Evolutionary conservation across 2,329 filamentous ascomycete species (phyloP), one percentile per base, ranked within the genome.

Genomic region (Fusarium mangiferae): DNA sequence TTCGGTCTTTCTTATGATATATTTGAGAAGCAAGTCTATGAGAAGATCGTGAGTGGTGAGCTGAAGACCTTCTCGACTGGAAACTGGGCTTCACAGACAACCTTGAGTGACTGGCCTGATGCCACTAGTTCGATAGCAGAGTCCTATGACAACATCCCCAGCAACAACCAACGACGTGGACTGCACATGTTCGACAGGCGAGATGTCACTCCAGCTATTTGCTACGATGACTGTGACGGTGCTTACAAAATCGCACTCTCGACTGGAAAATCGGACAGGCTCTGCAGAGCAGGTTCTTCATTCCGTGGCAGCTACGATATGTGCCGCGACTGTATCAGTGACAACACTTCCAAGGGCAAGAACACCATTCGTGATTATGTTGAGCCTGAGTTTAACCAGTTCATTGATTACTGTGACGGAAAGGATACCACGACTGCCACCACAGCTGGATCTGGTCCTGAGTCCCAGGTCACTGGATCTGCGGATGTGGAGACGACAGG

Each of bases 1-100:
- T 94, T 93, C 66, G 91, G 91, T 9, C 82, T 93, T 22, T 87
- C 85, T 56, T 91, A 89, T 66, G 87, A 87, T 46, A 90, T 93
- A 24, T 93, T 92, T 68, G 84, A 85, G 26, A 81, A 85, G 30
- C 77, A 86, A 10, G 74, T 83, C 3, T 75, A 84, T 17, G 75
- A 83, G 10, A 81, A 81, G 62, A 78, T 81, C 5, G 62, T 83
- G 12, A 74, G 81, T 35, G 83, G 82, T 33, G 78, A 81, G 15
- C 78, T 82, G 5, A 84, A 81, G 1, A 89, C 87, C 3, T 81
- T 85, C 57, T 85, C 84, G 1, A 90, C 88, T 0, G 89, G 89
- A 5, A 86, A 90, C 76, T 91, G 87, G 85, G 83, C 77, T 5
- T 86, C 88, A 0, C 88, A 90, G 71, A 77, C 87, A 1, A 82